These are phyloP conservation scores for Didymella segeticola DNA, from an alignment of 2,329 filamentous ascomycete genomes.

Conservation along the genomic window DNA sequence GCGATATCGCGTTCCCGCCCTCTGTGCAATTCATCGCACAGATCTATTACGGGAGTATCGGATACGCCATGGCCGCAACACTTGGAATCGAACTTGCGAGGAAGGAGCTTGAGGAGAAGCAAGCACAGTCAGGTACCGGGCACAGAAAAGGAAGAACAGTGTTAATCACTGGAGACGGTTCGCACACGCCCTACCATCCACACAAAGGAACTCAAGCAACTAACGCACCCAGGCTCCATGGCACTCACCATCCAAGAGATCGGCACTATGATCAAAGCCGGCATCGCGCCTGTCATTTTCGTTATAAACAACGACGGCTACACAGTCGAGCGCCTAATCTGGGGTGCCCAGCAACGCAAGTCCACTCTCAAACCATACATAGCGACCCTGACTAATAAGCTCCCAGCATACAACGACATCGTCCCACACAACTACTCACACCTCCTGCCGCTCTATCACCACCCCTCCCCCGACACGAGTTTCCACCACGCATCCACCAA, in stretches of 20 bases:
- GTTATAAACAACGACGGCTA: constrained; percentile 58
- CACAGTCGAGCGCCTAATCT: constrained; percentile 56
- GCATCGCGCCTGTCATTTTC: constrained; percentile 48
- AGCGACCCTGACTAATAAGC: not conserved
- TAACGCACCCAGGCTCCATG: constrained; percentile 53
- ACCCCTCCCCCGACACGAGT: constrained; percentile 33
- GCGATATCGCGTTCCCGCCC: constrained; percentile 41
- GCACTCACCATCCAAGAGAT: constrained; percentile 72
- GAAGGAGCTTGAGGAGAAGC: constrained; percentile 49
- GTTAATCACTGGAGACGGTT: constrained; percentile 67
- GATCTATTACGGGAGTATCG: constrained; percentile 55
- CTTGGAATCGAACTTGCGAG: constrained; percentile 57
- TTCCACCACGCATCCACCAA: constrained; percentile 50
- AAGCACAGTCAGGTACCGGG: too few species aligned
- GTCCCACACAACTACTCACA: constrained; percentile 49
- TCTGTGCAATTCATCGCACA: constrained; percentile 46
- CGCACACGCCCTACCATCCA: not conserved
- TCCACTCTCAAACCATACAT: not conserved
- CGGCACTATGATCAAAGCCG: constrained; percentile 63
- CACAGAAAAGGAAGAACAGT: constrained; percentile 52
- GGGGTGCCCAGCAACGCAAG: constrained; percentile 50
- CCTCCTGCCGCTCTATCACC: constrained; percentile 51
- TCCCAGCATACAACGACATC: constrained; percentile 49
- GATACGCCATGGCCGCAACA: constrained; percentile 52
- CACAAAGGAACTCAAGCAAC: not conserved